These are phyloP conservation scores for Dioscorea cayenensis DNA, from an alignment of 116 monocot species.

Conservation along the genomic window DNA sequence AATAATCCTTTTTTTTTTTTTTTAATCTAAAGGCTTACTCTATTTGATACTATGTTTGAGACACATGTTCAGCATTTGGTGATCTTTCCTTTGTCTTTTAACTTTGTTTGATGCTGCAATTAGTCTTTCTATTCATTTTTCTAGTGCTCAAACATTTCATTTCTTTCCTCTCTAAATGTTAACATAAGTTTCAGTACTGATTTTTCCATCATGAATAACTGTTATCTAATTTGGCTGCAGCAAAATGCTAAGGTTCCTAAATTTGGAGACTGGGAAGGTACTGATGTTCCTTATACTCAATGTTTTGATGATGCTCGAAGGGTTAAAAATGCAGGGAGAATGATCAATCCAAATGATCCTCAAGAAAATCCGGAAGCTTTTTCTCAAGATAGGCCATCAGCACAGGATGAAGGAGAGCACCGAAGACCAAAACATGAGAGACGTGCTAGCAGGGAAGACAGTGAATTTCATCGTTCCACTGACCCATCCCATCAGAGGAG, in stretches of 20 bases:
- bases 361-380: constrained; percentile 22
- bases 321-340: constrained; percentile 20
- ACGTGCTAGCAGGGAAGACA: constrained; percentile 21
- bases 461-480: not conserved
- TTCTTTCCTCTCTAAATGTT: too few relatives aligned
- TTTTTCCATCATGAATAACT: not conserved
- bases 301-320: constrained; percentile 17
- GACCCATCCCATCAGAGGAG: constrained; percentile 18
- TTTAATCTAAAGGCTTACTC: too few relatives aligned
- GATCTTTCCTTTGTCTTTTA: too few relatives aligned
- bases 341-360: constrained; percentile 29
- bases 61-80: too few relatives aligned
- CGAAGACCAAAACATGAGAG: constrained; percentile 14
- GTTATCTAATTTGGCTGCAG: not conserved
- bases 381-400: constrained; percentile 9
- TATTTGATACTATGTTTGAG: too few relatives aligned
- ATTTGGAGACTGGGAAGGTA: constrained; percentile 32
- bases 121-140: too few relatives aligned
- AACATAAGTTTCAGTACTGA: not conserved
- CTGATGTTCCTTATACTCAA: constrained; percentile 26
- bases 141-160: too few relatives aligned
- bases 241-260: constrained; percentile 27
- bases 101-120: too few relatives aligned
- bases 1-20: too few relatives aligned
- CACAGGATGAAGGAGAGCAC: constrained; percentile 8